Base-by-base conservation (phyloP, 345 rosid species). In the Mangifera indica region DNA sequence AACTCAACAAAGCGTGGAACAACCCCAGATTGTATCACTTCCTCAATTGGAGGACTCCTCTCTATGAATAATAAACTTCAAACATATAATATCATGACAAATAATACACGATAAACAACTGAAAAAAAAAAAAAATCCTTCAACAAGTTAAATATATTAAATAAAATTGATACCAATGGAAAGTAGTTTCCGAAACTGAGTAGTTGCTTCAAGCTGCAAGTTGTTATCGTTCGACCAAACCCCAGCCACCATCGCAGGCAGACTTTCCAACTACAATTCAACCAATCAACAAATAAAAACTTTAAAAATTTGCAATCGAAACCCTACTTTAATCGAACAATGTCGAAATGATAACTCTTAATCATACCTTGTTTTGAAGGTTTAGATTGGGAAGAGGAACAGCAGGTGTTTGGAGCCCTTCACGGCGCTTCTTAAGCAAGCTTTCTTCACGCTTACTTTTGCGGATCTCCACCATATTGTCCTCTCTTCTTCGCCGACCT, bases 401-500 rank as follows among this genome's bases (percentile, higher is more conserved):
- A 29, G 89, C 60, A 40, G 89, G 60, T 26, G 89, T 73, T 71
- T 86, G 97, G 32, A 87, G 81, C 40, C 97, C 96, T 66, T 91
- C 98, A 3, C 97, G 97, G 11, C 97, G 87, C 86, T 93, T 93
- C 91, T 91, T 93, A 78, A 82, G 91, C 63, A 93, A 76, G 82
- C 89, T 91, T 85, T 93, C 98, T 78, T 91, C 98, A 45, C 98
- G 86, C 73, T 82, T 86, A 80, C 74, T 93, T 84, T 93, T 93
- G 26, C 97, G 87, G 88, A 93, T 93, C 97, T 93, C 98, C 76
- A 93, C 98, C 96, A 93, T 80, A 74, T 90, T 90, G 71, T 93
- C 98, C 70, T 93, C 97, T 71, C 98, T 83, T 77, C 97, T 82
- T 81, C 97, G 80, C 61, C 97, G 81, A 8, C 97, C 97, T 73